These are phyloP conservation scores for Odontarrhena argentea DNA, from an alignment of 345 rosid species.

Conservation along the genomic window DNA sequence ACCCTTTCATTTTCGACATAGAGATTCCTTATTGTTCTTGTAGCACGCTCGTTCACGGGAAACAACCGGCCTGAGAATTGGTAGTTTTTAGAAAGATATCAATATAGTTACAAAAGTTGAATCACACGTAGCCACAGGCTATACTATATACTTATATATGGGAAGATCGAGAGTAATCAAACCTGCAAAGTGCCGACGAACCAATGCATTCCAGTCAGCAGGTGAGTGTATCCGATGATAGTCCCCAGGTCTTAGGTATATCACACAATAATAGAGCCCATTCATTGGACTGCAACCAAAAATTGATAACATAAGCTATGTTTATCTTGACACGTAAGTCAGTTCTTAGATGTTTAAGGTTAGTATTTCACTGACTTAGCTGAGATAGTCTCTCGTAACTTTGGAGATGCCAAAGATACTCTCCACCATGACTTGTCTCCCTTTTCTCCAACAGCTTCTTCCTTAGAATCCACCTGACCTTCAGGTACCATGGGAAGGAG, in stretches of 20 bases:
- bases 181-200: slow-evolving; percentile 95
- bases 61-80: slow-evolving; percentile 58
- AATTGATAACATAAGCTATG: not conserved
- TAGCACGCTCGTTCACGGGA: slow-evolving; percentile 87
- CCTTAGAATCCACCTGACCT: slow-evolving; percentile 45
- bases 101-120: slow-evolving; percentile 6
- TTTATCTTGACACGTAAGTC: not conserved
- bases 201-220: slow-evolving; percentile 79
- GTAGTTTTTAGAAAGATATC: not conserved
- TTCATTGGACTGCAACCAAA: slow-evolving; percentile 66
- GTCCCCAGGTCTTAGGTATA: slow-evolving; percentile 89
- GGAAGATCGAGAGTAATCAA: slow-evolving; percentile 19
- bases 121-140: slow-evolving; percentile 9
- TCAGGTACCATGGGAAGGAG: slow-evolving; percentile 65
- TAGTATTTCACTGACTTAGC: slow-evolving; percentile 48
- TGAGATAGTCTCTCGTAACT: slow-evolving; percentile 54
- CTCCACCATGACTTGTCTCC: slow-evolving; percentile 75
- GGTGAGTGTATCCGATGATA: slow-evolving; percentile 97
- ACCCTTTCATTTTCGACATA: slow-evolving; percentile 98
- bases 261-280: slow-evolving; percentile 93
- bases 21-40: slow-evolving; percentile 83
- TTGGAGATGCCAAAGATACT: slow-evolving; percentile 84
- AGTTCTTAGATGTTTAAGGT: not conserved
- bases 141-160: not conserved
- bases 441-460: slow-evolving; percentile 46